These are phyloP conservation scores for Juncus inflexus DNA, from an alignment of 176 grass and related monocot genomes.

Conservation along the genomic window DNA sequence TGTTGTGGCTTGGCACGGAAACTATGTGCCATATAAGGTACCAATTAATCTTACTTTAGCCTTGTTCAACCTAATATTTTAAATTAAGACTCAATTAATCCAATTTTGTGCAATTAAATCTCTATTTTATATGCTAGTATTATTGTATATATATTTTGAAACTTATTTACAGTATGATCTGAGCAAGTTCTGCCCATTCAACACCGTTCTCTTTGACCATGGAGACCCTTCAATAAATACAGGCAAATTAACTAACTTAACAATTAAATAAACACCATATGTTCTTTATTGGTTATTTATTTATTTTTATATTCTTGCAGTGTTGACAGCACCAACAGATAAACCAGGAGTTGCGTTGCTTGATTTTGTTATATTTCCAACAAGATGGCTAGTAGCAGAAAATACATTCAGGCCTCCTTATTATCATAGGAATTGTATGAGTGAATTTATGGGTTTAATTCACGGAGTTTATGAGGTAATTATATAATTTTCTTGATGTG, in stretches of 20 bases:
- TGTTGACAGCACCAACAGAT: constrained; percentile 75
- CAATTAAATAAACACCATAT: not conserved
- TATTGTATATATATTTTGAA: not conserved
- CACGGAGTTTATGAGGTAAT: constrained; percentile 71
- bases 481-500: too few species aligned
- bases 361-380: constrained; percentile 93
- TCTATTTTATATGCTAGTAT: not conserved
- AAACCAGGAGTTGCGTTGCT: constrained; percentile 80
- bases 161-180: constrained; percentile 70
- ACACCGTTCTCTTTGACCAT: constrained; percentile 88
- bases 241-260: constrained; percentile 28
- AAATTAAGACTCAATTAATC: constrained; percentile 1
- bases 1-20: constrained; percentile 95
- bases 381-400: constrained; percentile 83
- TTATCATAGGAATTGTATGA: constrained; percentile 97
- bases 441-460: constrained; percentile 86
- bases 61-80: not conserved
- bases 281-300: not conserved
- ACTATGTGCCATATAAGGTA: constrained; percentile 97
- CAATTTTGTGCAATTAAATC: not conserved
- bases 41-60: not conserved
- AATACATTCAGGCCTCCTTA: constrained; percentile 89
- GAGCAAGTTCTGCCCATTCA: constrained; percentile 87
- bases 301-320: constrained; percentile 30
- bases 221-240: constrained; percentile 81